Base-by-base conservation (phyloP, 495 filamentous ascomycete genomes). In the Penicillium psychrofluorescens region DNA sequence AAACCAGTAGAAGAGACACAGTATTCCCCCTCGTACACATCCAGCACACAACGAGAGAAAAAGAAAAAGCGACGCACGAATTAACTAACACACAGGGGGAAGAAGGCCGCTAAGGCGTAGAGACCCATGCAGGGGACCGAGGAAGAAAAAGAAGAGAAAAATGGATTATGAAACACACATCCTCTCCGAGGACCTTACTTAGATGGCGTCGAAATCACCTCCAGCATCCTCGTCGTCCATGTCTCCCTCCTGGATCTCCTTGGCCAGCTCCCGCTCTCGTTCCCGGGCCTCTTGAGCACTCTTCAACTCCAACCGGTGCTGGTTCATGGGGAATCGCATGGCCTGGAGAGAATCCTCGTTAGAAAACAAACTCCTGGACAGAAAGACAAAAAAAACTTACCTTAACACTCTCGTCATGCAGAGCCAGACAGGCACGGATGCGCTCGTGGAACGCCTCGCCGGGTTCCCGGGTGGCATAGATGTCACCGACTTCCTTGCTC, bases 261-360 rank as follows among this genome's bases (percentile, higher is more conserved):
- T 98, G 38, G 91, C 92, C 67, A 98, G 75, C 64, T 98, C 92
- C 27, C 94, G 75, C 71, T 98, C 92, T 34, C 92, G 78, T 68
- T 98, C 92, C 35, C 92, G 81, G 13, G 92, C 92, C 68, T 97
- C 92, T 64, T 95, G 90, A 2, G 94, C 92, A 57, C 92, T 97
- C 81, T 95, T 95, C 40, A 97, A 73, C 67, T 97, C 92, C 28
- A 95, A 74, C n/a, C 92, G 78, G 69, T 97, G 91, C 70, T 95
- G 90, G 69, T 98, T 96, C 91, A 96, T 95, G 8, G 92, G 92
- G 72, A 95, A 98, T 11, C 94, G 77, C 92, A 98, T 98, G 15
- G 92, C 91, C 88, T 95, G 47, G 15, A 43, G 34, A 12, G 34
- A 7, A 11, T 29, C 35, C 44, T n/a, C 13, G 44, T 64, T 49